Conservation (phyloP, 73 alveolate genomes). For the Stentor roeselii region DNA sequence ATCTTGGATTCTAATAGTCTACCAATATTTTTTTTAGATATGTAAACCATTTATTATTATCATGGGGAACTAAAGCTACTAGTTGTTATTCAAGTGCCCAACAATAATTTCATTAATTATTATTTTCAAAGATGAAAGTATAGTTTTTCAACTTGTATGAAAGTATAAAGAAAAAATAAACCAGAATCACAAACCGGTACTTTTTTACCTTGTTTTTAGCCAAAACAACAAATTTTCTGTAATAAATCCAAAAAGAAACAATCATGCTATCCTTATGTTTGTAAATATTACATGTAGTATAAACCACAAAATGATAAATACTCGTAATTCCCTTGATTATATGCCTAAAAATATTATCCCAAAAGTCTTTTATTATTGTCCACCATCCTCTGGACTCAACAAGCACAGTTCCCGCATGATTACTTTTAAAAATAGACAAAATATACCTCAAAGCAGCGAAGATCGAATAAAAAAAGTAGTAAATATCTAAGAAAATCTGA, state of each 20-base stretch:
- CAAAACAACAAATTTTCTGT: not conserved
- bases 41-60: too few relatives aligned
- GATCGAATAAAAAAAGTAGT: not conserved
- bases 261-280: slow-evolving; percentile 23
- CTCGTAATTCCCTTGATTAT: not conserved
- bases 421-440: not conserved
- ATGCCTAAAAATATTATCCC: slow-evolving; percentile 3
- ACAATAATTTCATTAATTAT: too few relatives aligned
- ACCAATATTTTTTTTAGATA: too few relatives aligned
- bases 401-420: not conserved
- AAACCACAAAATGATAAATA: slow-evolving; percentile 16
- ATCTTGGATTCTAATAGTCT: too few relatives aligned
- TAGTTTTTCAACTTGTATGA: too few relatives aligned
- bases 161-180: too few relatives aligned
- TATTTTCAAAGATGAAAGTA: too few relatives aligned
- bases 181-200: too few relatives aligned
- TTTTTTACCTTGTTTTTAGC: too few relatives aligned
- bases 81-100: too few relatives aligned
- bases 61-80: too few relatives aligned
- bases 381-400: not conserved
- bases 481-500: slow-evolving; percentile 12
- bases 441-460: not conserved
- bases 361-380: not conserved
- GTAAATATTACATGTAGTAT: slow-evolving; percentile 6
- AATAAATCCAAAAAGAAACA: not conserved